phyloP scores from a whole-genome alignment of 495 filamentous ascomycete genomes.

The Talaromyces wortmannii region DNA sequence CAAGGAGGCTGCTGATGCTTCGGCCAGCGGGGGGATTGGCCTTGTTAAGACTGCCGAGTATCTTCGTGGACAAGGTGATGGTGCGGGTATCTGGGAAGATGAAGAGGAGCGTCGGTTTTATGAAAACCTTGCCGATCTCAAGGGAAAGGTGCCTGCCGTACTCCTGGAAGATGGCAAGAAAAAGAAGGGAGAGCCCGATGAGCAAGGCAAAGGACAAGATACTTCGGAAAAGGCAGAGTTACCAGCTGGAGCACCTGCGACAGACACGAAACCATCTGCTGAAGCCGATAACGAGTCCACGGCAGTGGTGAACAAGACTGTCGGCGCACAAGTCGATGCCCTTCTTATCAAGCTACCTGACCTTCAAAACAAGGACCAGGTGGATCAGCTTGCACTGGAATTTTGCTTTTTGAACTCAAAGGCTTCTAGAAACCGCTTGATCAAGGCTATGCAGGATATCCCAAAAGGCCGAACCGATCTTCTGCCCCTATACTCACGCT shows the following conservation, averaged over 20 bases:
- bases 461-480: conserved; percentile 90
- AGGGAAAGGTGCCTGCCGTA: conserved; percentile 90
- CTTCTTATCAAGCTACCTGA: conserved; percentile 83
- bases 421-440: conserved; percentile 85
- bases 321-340: conserved; percentile 93
- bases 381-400: conserved; percentile 87
- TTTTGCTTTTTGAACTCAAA: conserved; percentile 99
- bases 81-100: conserved; percentile 98
- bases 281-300: conserved; percentile 77
- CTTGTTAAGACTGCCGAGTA: conserved; percentile 93
- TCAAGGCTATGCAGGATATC: conserved; percentile 90
- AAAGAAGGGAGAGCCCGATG: conserved; percentile 75
- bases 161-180: conserved; percentile 92
- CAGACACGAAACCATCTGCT: conserved; percentile 17
- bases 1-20: conserved; percentile 58
- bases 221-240: conserved; percentile 26
- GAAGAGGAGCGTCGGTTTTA: conserved; percentile 97
- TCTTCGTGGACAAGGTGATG: conserved; percentile 80
- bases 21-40: conserved; percentile 72
- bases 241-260: conserved; percentile 20
- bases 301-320: conserved; percentile 94
- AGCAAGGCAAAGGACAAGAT: conserved; percentile 49
- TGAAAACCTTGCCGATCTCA: conserved; percentile 91
- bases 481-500: conserved; percentile 83
- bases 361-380: conserved; percentile 79